phyloP scores from a whole-genome alignment of 2,329 filamentous ascomycete genomes.

The Aciculosporium take region DNA sequence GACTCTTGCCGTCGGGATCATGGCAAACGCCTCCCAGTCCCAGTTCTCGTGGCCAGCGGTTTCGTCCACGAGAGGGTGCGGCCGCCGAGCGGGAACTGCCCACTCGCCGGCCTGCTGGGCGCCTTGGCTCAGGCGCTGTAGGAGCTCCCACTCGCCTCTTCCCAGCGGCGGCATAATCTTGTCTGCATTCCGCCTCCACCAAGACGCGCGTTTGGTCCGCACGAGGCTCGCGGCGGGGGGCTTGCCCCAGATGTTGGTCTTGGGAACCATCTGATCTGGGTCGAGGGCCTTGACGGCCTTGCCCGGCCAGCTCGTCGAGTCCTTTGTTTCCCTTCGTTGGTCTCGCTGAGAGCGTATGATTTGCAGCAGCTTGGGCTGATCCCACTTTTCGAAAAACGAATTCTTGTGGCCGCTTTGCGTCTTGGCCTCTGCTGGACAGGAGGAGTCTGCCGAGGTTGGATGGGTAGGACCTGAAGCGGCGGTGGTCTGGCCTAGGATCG shows the following conservation, averaged over 20 bases:
- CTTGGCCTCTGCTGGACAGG: neutral
- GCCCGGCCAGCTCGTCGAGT: constrained; percentile 14
- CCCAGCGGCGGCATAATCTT: constrained; percentile 41
- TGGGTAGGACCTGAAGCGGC: neutral
- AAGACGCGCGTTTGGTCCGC: constrained; percentile 29
- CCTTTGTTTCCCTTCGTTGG: constrained; percentile 14
- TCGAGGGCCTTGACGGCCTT: constrained; percentile 16
- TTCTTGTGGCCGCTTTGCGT: constrained; percentile 7
- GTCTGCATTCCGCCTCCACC: constrained; percentile 31
- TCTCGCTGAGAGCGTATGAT: constrained; percentile 28
- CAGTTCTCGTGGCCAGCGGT: constrained; percentile 11
- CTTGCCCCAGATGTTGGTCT: constrained; percentile 35
- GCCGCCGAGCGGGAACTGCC: constrained; percentile 21
- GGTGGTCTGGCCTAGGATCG: constrained; percentile 10
- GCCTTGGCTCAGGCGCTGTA: constrained; percentile 33
- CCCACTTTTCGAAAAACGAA: constrained; percentile 34
- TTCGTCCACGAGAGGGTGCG: constrained; percentile 8
- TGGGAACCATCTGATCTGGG: constrained; percentile 23
- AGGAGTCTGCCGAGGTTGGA: neutral
- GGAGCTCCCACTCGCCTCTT: constrained; percentile 38
- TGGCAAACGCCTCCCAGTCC: constrained; percentile 31
- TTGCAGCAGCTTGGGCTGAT: constrained; percentile 27
- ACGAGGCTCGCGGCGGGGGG: constrained; percentile 24
- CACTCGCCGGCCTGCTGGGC: constrained; percentile 22
- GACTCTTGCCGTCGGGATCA: constrained; percentile 21